Percentiles rank a stretch among this genome's conserved stretches.
Evolutionary conservation across 352 stramenopile genomes (phyloP).

Genomic region (Aphanomyces cochlioides): DNA sequence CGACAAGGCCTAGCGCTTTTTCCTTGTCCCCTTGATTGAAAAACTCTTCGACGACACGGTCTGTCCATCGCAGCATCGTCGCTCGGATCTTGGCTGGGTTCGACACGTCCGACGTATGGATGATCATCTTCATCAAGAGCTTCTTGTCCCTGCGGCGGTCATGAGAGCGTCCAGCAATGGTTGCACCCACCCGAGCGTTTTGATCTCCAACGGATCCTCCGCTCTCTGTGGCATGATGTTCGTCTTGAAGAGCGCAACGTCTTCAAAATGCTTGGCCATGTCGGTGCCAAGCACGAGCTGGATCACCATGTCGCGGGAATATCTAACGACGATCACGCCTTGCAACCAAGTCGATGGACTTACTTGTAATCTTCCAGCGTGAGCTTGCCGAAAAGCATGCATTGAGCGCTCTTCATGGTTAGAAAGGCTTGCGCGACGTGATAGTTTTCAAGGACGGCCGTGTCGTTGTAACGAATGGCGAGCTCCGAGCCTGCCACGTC

Average conservation of each 20-base stretch:
- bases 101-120: conserved; percentile 92
- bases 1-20: conserved; percentile 80
- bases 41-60: conserved; percentile 93
- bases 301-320: conserved; percentile 84
- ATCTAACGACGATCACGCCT: conserved; percentile 30
- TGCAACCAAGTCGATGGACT: not conserved
- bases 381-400: conserved; percentile 78
- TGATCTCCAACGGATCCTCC: conserved; percentile 65
- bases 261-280: conserved; percentile 88
- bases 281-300: conserved; percentile 89
- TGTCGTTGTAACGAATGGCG: conserved; percentile 85
- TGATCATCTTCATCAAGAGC: conserved; percentile 84
- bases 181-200: conserved; percentile 48
- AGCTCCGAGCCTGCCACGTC: conserved; percentile 57
- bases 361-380: conserved; percentile 69
- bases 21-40: conserved; percentile 95
- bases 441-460: conserved; percentile 84
- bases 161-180: not conserved
- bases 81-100: conserved; percentile 88
- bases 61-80: conserved; percentile 89
- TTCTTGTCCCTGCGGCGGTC: conserved; percentile 60
- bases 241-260: conserved; percentile 83
- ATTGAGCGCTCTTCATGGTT: conserved; percentile 85
- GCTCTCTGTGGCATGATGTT: conserved; percentile 67
- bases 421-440: conserved; percentile 86